phyloP scores from a whole-genome alignment of 2,329 filamentous ascomycete species.

The Mycosphaerella sp. region DNA sequence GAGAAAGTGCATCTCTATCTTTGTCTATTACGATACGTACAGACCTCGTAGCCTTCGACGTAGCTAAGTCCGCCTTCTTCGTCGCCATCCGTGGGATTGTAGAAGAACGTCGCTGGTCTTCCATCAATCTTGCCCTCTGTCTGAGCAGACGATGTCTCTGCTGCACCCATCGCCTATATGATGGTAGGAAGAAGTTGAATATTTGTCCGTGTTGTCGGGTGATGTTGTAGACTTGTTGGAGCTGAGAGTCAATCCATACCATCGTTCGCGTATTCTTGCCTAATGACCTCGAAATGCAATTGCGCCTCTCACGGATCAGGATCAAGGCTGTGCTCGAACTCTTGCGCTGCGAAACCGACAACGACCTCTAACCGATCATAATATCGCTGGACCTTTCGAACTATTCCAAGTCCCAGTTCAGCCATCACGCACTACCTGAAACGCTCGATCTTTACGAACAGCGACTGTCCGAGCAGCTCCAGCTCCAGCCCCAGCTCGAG shows the following conservation, averaged over 20 bases:
- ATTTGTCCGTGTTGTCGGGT: neutral
- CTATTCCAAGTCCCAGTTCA: too few species aligned
- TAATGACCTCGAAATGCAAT: neutral
- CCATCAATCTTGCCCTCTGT: conserved; percentile 26
- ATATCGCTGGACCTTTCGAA: neutral
- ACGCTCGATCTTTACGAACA: neutral
- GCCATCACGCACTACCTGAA: neutral
- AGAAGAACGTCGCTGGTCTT: conserved; percentile 25
- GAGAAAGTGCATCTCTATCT: neutral
- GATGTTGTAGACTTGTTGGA: neutral
- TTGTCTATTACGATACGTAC: conserved; percentile 11
- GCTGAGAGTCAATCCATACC: neutral
- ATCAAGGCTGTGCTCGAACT: neutral
- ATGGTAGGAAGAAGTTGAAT: neutral
- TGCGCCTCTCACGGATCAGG: neutral
- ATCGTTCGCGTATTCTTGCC: neutral
- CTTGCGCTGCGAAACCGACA: neutral
- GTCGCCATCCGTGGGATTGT: conserved; percentile 18
- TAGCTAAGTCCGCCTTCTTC: conserved; percentile 21
- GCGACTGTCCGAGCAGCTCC: neutral
- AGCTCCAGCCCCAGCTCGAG: neutral
- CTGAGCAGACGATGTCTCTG: conserved; percentile 18
- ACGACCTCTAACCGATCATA: neutral
- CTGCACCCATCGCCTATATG: conserved; percentile 18
- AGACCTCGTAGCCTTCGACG: conserved; percentile 22